phyloP scores from a whole-genome alignment of 2,329 filamentous ascomycete genomes.

The Aspergillus sp. region DNA sequence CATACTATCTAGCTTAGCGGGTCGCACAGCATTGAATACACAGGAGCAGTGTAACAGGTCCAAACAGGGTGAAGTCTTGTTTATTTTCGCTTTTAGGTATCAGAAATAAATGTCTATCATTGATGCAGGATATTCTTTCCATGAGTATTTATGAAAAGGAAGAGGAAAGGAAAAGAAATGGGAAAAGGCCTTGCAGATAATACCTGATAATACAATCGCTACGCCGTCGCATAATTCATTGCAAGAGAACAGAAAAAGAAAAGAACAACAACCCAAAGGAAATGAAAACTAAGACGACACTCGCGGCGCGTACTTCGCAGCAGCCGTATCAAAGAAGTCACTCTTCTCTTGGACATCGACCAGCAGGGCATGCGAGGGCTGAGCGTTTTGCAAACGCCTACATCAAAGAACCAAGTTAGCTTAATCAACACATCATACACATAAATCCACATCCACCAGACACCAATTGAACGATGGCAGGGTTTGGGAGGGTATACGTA shows the following conservation, averaged over 20 bases:
- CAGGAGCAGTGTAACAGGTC: not conserved
- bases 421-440: not conserved
- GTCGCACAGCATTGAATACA: not conserved
- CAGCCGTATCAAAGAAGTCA: constrained; percentile 80
- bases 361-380: constrained; percentile 70
- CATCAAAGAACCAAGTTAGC: constrained; percentile 17
- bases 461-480: too few relatives aligned
- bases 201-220: constrained; percentile 15
- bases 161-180: not conserved
- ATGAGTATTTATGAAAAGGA: not conserved
- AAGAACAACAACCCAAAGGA: not conserved
- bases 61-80: not conserved
- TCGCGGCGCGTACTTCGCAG: constrained; percentile 82
- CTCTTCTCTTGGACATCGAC: constrained; percentile 80
- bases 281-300: constrained; percentile 46
- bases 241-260: constrained; percentile 16
- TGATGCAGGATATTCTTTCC: not conserved
- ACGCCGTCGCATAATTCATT: constrained; percentile 22
- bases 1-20: not conserved
- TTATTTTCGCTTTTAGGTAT: not conserved
- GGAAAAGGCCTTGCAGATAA: constrained; percentile 10
- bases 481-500: constrained; percentile 43
- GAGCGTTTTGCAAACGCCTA: constrained; percentile 48
- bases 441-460: not conserved
- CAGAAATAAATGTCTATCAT: constrained; percentile 3